Base-by-base conservation (phyloP, 2,329 filamentous ascomycete genomes). In the Diaporthe destruens region DNA sequence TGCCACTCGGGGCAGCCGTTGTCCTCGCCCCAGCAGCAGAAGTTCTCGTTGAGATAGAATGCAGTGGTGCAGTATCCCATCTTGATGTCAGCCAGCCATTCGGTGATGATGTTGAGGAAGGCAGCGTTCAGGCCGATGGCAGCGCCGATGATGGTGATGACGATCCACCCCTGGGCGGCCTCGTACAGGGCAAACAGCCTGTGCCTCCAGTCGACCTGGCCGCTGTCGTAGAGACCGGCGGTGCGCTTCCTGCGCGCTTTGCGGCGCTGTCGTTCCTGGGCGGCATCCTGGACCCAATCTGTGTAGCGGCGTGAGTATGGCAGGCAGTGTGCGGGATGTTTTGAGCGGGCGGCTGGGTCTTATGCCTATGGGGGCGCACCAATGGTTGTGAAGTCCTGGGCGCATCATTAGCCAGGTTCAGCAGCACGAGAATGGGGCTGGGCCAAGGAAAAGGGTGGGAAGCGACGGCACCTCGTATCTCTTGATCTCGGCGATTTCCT, bases 281-380 rank as follows among this genome's bases (percentile, higher is more conserved):
- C 93, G 14, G 96, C 95, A 88, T 99, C 96, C 82, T 99, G 96
- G 0, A 99, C 96, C 96, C 96, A 99, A 83, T 99, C 96, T 90
- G 87, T 85, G 61, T 65, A 66, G 54, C 72, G 25, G 39, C 63
- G 77, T 85, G 79, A 86, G 81, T 80, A 49, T 47, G 18, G 14
- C 14, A 20, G 44, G 4, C 20, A 23, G 44, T 80, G 78, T 66
- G 53, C 57, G 54, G 42, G 44, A 36, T 14, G 29, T 23, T 32
- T 32, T 49, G 51, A 66, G 70, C 8, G 51, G 44, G 44, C 55
- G 44, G 47, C 25, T 70, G 23, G 32, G 57, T 25, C n/a, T 39
- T 23, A 61, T 44, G 55, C n/a, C 32, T 23, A 53, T 44, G 55
- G n/a, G 44, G 20, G 77, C 81, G 77, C 86, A 92, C 90, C 90